phyloP scores from a whole-genome alignment of 192 early-diverging fungal species.

The Glomus cerebriforme region DNA sequence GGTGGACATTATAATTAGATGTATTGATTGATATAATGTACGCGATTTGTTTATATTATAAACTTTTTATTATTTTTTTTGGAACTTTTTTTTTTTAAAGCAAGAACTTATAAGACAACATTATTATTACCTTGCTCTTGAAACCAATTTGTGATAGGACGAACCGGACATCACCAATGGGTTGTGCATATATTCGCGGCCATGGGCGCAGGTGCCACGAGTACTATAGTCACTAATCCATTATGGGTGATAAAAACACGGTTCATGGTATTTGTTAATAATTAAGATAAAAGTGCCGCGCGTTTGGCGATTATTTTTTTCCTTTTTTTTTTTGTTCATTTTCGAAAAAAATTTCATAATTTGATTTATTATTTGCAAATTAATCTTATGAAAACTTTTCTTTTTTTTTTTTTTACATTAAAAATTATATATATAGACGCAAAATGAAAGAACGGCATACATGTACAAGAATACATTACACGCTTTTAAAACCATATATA shows the following conservation, averaged over 20 bases:
- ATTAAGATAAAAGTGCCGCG: neutral
- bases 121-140: constrained; percentile 5
- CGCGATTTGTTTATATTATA: neutral
- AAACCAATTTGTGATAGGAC: constrained; percentile 16
- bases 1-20: neutral
- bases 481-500: constrained; percentile 77
- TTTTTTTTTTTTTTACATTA: neutral
- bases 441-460: constrained; percentile 71
- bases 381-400: neutral
- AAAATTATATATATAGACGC: constrained; percentile 56
- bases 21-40: neutral
- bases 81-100: neutral
- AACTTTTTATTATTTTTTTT: neutral
- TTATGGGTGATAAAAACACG: constrained; percentile 92
- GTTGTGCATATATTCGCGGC: constrained; percentile 83
- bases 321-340: neutral
- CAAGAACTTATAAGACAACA: constrained; percentile 15
- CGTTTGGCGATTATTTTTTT: neutral
- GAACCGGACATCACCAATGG: constrained; percentile 33
- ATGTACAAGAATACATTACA: constrained; percentile 81
- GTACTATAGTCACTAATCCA: constrained; percentile 81
- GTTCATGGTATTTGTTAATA: constrained; percentile 66
- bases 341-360: neutral
- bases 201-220: constrained; percentile 78
- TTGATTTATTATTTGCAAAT: constrained; percentile 34